phyloP scores from a whole-genome alignment of 2,329 filamentous ascomycete genomes.

The Mycogone perniciosa region DNA sequence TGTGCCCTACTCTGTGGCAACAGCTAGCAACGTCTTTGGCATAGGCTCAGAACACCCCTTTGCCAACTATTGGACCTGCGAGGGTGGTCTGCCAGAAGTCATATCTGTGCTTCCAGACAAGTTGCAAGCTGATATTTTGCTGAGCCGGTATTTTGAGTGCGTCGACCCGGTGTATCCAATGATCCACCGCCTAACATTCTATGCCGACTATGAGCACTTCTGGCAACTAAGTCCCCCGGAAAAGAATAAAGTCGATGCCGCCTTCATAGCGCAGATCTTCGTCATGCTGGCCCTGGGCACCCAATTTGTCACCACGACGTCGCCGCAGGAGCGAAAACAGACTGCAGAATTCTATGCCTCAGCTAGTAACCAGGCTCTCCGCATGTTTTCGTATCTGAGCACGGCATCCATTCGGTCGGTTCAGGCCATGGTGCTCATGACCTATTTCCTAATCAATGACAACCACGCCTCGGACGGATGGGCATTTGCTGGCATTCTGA shows the following conservation, averaged over 20 bases:
- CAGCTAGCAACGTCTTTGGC: constrained; percentile 73
- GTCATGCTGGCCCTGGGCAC: constrained; percentile 73
- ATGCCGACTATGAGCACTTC: constrained; percentile 71
- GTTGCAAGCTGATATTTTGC: constrained; percentile 65
- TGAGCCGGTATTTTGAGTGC: constrained; percentile 58
- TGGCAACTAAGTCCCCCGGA: constrained; percentile 57
- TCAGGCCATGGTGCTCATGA: constrained; percentile 73
- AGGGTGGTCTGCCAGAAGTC: constrained; percentile 68
- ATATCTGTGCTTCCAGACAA: constrained; percentile 70
- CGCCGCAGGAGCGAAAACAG: constrained; percentile 58
- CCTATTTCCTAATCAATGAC: constrained; percentile 80
- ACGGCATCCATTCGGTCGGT: constrained; percentile 66
- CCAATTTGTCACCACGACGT: constrained; percentile 61
- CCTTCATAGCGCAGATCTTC: constrained; percentile 66
- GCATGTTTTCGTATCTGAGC: constrained; percentile 71
- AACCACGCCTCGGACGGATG: constrained; percentile 79
- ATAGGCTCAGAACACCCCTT: constrained; percentile 73
- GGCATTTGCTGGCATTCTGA: constrained; percentile 72
- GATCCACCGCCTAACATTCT: constrained; percentile 68
- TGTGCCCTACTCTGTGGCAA: constrained; percentile 63
- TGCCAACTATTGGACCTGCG: constrained; percentile 78
- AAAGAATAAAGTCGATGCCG: constrained; percentile 56
- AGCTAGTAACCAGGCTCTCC: constrained; percentile 69
- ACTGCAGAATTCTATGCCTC: constrained; percentile 79
- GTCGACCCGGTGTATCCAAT: constrained; percentile 79